phyloP scores from a whole-genome alignment of 1,284 basidiomycete species.

The Fereydounia khargensis region DNA sequence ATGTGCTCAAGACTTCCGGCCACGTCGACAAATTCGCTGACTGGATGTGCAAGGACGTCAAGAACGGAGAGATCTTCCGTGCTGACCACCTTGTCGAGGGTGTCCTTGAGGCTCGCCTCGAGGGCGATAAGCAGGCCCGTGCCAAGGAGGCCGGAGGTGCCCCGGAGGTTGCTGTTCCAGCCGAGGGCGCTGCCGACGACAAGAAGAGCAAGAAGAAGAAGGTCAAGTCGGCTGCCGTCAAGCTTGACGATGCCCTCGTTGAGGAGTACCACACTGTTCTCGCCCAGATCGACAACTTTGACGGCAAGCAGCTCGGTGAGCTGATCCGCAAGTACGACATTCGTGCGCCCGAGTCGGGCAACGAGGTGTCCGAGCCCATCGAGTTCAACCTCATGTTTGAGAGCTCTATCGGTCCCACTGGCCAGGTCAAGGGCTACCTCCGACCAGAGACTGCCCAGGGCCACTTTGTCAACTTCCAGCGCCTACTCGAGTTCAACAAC shows the following conservation, averaged over 20 bases:
- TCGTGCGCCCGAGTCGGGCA: conserved; percentile 85
- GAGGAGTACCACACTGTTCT: conserved; percentile 78
- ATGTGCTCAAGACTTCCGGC: conserved; percentile 95
- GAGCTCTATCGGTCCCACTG: conserved; percentile 93
- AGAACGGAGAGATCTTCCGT: conserved; percentile 92
- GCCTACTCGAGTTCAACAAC: conserved; percentile 97
- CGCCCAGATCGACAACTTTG: conserved; percentile 93
- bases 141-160: conserved; percentile 57
- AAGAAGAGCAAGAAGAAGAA: conserved; percentile 76
- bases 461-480: conserved; percentile 97
- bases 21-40: conserved; percentile 98
- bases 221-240: conserved; percentile 72
- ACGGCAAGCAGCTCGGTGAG: conserved; percentile 81
- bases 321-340: conserved; percentile 81
- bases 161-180: conserved; percentile 4
- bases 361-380: conserved; percentile 86
- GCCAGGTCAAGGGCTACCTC: conserved; percentile 92
- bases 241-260: conserved; percentile 74
- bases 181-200: conserved; percentile 55
- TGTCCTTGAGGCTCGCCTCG: conserved; percentile 84
- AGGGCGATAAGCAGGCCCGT: conserved; percentile 88
- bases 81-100: conserved; percentile 95
- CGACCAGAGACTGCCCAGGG: conserved; percentile 98
- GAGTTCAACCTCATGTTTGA: conserved; percentile 99
- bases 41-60: conserved; percentile 96